A percentile compares a stretch with the other conserved stretches of the same genome.
Conservation (phyloP, 208 protist genomes). For the Leishmania guyanensis region DNA sequence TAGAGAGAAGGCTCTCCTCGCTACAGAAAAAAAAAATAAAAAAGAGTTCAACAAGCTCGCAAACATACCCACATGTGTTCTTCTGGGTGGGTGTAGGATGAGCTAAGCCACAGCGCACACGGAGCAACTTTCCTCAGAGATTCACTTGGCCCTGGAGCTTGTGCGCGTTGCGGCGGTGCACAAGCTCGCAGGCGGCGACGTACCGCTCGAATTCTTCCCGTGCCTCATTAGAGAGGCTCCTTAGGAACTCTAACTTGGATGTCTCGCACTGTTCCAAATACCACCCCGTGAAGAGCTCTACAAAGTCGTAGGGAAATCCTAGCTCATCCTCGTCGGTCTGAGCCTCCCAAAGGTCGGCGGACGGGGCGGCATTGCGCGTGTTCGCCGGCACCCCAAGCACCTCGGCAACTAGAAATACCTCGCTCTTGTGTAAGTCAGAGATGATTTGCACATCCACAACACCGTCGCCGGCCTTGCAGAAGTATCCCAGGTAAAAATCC, state of each 20-base stretch:
- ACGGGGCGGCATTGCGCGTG: constrained; percentile 88
- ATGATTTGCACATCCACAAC: constrained; percentile 96
- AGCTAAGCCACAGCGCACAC: no score
- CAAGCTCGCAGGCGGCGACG: constrained; percentile 61
- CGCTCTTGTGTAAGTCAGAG: constrained; percentile 96
- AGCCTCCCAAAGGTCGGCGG: constrained; percentile 95
- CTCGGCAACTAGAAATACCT: constrained; percentile 89
- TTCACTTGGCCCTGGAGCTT: constrained; percentile 84
- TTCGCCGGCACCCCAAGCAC: constrained; percentile 80
- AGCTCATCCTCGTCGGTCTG: constrained; percentile 97
- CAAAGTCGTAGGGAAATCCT: constrained; percentile 96
- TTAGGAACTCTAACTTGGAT: constrained; percentile 51
- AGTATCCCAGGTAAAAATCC: constrained; percentile 96
- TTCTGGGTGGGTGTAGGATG: not conserved
- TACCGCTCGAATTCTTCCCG: constrained; percentile 78
- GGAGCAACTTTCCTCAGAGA: constrained; percentile 34
- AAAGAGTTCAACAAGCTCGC: not conserved
- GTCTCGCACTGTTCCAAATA: constrained; percentile 65
- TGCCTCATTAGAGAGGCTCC: constrained; percentile 54
- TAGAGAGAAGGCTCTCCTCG: no score
- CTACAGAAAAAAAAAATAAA: not conserved
- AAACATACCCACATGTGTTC: not conserved
- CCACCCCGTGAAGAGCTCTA: constrained; percentile 94
- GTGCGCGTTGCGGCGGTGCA: constrained; percentile 92
- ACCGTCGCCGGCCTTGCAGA: constrained; percentile 97